phyloP scores from a whole-genome alignment of 2,329 filamentous ascomycete species.

The Parascedosporium putredinis region DNA sequence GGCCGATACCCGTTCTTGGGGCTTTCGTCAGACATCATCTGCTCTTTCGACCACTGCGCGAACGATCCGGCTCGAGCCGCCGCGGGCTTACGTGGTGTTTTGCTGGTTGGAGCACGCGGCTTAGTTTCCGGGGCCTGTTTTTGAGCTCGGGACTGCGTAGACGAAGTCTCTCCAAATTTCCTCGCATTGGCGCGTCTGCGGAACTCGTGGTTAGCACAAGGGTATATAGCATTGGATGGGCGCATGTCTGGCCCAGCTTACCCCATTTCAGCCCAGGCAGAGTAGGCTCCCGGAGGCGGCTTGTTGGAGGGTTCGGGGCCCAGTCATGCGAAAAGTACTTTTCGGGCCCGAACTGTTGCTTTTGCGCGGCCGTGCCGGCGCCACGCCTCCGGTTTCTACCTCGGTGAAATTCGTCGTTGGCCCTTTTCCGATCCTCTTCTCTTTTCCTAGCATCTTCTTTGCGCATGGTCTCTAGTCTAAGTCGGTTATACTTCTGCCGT shows the following conservation, averaged over 20 bases:
- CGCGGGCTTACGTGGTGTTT: slow-evolving; percentile 2
- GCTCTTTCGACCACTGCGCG: slow-evolving; percentile 5
- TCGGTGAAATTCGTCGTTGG: neutral
- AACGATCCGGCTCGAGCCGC: slow-evolving; percentile 2
- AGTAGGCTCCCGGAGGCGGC: neutral
- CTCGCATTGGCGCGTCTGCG: slow-evolving; percentile 2
- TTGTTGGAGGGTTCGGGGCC: slow-evolving; percentile 3
- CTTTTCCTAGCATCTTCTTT: slow-evolving; percentile 51
- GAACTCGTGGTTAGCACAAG: neutral
- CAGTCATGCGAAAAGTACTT: slow-evolving; percentile 6
- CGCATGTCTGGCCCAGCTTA: neutral
- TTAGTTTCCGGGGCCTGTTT: neutral
- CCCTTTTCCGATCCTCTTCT: slow-evolving; percentile 18
- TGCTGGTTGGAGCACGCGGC: neutral
- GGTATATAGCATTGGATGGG: too few relatives aligned
- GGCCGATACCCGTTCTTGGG: slow-evolving; percentile 39
- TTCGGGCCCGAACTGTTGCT: slow-evolving; percentile 5
- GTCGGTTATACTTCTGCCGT: slow-evolving; percentile 43
- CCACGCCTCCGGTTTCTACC: neutral
- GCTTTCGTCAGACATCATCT: neutral
- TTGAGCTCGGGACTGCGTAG: slow-evolving; percentile 1
- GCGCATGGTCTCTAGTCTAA: slow-evolving; percentile 40
- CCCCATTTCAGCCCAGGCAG: slow-evolving; percentile 7
- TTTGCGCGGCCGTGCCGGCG: too few relatives aligned
- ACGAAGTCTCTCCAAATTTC: neutral